Evolutionary conservation across 805 yeast species (phyloP).

Genomic region (Martiniozyma abietophila): DNA sequence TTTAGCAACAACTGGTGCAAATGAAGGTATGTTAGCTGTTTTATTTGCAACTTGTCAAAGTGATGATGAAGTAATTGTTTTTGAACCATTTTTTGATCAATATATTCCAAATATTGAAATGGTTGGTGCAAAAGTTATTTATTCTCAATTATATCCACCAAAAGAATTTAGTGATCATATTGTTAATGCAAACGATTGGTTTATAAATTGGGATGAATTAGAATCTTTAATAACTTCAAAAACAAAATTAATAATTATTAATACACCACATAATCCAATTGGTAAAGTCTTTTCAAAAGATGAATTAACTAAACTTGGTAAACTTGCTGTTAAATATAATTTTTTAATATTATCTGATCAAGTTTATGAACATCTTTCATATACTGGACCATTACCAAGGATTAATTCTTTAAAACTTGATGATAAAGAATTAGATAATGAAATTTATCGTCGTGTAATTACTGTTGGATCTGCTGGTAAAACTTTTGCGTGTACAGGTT

Average conservation of each 20-base stretch:
- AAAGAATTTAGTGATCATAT: slow-evolving; percentile 49
- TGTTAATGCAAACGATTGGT: slow-evolving; percentile 82
- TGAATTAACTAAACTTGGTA: slow-evolving; percentile 70
- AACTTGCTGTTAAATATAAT: slow-evolving; percentile 78
- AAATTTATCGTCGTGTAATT: slow-evolving; percentile 60
- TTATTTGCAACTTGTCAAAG: slow-evolving; percentile 76
- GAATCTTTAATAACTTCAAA: slow-evolving; percentile 59
- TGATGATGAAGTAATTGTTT: slow-evolving; percentile 93
- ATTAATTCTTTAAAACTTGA: slow-evolving; percentile 68
- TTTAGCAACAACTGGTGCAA: slow-evolving; percentile 91
- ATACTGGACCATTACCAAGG: slow-evolving; percentile 56
- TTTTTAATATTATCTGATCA: slow-evolving; percentile 82
- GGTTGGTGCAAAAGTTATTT: slow-evolving; percentile 86
- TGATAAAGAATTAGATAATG: slow-evolving; percentile 30
- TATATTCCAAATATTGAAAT: slow-evolving; percentile 89
- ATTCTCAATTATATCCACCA: slow-evolving; percentile 83
- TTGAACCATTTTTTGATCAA: slow-evolving; percentile 96
- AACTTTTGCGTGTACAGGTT: slow-evolving; percentile 97
- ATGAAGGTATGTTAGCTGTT: slow-evolving; percentile 84
- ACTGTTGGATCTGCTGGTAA: slow-evolving; percentile 98
- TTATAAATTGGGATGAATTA: slow-evolving; percentile 68
- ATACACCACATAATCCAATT: slow-evolving; percentile 94
- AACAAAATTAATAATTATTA: slow-evolving; percentile 80
- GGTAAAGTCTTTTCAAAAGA: slow-evolving; percentile 79
- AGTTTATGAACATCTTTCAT: slow-evolving; percentile 87